A percentile compares a stretch with the other conserved stretches of the same genome.
Evolutionary conservation across 805 yeast genomes (phyloP).

Genomic region (Kluyveromyces siamensis): DNA sequence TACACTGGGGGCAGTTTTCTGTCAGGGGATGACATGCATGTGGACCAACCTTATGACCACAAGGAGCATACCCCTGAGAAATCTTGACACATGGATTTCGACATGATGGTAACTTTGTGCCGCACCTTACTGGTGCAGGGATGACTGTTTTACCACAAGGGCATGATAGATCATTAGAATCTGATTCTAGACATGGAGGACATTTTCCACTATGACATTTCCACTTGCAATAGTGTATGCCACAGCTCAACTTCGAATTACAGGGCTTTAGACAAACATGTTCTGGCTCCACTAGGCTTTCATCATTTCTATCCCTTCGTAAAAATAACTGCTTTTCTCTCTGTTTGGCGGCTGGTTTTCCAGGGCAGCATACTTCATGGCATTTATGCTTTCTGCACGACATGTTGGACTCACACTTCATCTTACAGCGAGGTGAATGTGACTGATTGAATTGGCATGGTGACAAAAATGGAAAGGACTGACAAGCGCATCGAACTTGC

Average conservation of each 20-base stretch:
- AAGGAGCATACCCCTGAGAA: slow-evolving; percentile 29
- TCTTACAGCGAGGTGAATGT: slow-evolving; percentile 48
- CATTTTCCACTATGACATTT: slow-evolving; percentile 78
- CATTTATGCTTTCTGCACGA: slow-evolving; percentile 81
- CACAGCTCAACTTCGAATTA: slow-evolving; percentile 53
- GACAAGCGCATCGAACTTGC: slow-evolving; percentile 55
- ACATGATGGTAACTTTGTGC: slow-evolving; percentile 59
- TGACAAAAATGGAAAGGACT: slow-evolving; percentile 43
- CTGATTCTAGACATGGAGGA: slow-evolving; percentile 69
- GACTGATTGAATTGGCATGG: slow-evolving; percentile 51
- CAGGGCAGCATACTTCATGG: slow-evolving; percentile 56
- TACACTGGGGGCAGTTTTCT: slow-evolving; percentile 68
- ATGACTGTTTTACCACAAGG: slow-evolving; percentile 73
- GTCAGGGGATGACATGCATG: slow-evolving; percentile 72
- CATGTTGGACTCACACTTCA: slow-evolving; percentile 64
- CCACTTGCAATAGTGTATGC: slow-evolving; percentile 57
- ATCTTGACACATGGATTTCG: slow-evolving; percentile 52
- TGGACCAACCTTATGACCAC: slow-evolving; percentile 65
- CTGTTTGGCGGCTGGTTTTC: slow-evolving; percentile 46
- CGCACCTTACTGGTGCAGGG: slow-evolving; percentile 80
- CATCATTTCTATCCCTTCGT: slow-evolving; percentile 34
- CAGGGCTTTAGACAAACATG: slow-evolving; percentile 69
- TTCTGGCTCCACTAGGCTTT: slow-evolving; percentile 56
- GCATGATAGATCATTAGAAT: slow-evolving; percentile 71
- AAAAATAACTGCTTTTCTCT: slow-evolving; percentile 36